phyloP scores from a whole-genome alignment of 805 yeast species.

The Metschnikowia chrysomelidarum region DNA sequence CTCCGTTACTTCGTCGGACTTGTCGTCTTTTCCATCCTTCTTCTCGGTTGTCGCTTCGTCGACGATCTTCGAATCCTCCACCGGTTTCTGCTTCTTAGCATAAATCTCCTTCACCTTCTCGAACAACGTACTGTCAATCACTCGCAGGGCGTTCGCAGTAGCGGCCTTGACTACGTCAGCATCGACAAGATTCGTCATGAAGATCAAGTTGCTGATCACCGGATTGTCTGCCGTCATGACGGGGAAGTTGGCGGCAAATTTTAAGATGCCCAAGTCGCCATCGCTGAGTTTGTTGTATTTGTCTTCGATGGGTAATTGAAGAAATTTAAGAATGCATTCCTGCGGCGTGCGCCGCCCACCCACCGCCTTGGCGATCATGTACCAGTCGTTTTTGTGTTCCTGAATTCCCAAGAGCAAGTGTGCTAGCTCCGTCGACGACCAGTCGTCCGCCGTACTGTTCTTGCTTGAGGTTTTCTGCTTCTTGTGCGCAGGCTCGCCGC shows the following conservation, averaged over 20 bases:
- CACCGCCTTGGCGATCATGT: constrained; percentile 61
- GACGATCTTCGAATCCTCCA: constrained; percentile 1
- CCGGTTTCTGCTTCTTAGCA: constrained; percentile 17
- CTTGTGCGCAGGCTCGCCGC: constrained; percentile 22
- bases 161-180: constrained; percentile 84
- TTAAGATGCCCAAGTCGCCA: constrained; percentile 61
- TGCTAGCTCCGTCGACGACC: constrained; percentile 68
- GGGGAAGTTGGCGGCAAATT: constrained; percentile 81
- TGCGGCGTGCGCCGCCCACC: constrained; percentile 68
- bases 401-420: constrained; percentile 62
- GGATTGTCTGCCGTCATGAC: constrained; percentile 88
- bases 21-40: constrained; percentile 8
- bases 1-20: constrained; percentile 2
- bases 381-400: constrained; percentile 74
- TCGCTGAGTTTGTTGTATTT: constrained; percentile 52
- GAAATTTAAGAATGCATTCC: constrained; percentile 76
- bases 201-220: constrained; percentile 87
- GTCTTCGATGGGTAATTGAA: constrained; percentile 82
- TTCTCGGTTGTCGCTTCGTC: constrained; percentile 1
- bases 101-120: constrained; percentile 37
- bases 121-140: constrained; percentile 42
- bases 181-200: constrained; percentile 81
- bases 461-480: constrained; percentile 24
- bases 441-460: constrained; percentile 37
- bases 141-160: constrained; percentile 57